Base-by-base conservation (phyloP, 1,284 basidiomycete genomes). In the Fomes fomentarius region DNA sequence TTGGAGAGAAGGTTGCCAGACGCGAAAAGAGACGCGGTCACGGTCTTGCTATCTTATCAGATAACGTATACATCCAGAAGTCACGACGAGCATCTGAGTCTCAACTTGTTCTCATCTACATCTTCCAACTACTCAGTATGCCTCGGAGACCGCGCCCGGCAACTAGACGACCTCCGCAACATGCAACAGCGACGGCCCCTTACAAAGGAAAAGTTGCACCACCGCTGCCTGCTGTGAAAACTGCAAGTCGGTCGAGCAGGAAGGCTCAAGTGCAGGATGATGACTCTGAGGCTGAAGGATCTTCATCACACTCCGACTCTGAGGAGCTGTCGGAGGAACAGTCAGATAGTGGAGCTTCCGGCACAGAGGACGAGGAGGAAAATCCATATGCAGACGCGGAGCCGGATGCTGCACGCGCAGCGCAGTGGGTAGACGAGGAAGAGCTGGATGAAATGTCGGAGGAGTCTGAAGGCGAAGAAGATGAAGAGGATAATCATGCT, bases 371-470 rank as follows among this genome's bases (percentile, higher is more conserved):
- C 22, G 56, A 51, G 19, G 50, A 60, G 22, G 61, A 67, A 21
- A 60, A 68, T 45, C 60, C 64, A 25, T 61, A 70, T 50, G 46
- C 55, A 1, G 67, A 71, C 54, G 60, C 61, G 1, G 59, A 58
- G 35, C 59, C 59, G 11, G 70, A 72, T 43, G 66, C 60, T 5
- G 64, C 69, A 3, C 60, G 71, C 2, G 66, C 68, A 7, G 67
- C 65, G 3, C 70, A 71, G 52, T 72, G 69, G 66, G 61, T 68
- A 10, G 70, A 69, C 42, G 73, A 75, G n/a, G 72, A 72, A 34
- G 69, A 69, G 28, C 45, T 69, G 37, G 66, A 73, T 5, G 62
- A 63, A 22, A 41, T 58, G 6, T 60, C 54, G 31, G 66, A 63
- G 21, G 64, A 59, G 9, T 64, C 49, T 12, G 45, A 50, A 38